A percentile compares a stretch with the other conserved stretches of the same genome.
phyloP scores from a whole-genome alignment of 2,329 filamentous ascomycete species.

The Colletotrichum chrysophilum region DNA sequence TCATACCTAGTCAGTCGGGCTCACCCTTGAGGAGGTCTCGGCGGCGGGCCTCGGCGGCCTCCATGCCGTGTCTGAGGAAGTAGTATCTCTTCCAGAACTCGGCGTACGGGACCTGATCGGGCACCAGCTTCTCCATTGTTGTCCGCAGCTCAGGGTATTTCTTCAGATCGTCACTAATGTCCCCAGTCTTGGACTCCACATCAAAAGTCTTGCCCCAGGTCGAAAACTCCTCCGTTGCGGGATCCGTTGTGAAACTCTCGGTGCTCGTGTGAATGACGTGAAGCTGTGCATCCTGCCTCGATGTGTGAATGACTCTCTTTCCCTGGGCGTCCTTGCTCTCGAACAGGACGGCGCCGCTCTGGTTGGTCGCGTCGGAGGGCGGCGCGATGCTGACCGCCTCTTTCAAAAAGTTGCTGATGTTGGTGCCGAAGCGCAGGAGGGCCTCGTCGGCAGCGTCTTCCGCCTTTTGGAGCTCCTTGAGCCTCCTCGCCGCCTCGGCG shows the following conservation, averaged over 20 bases:
- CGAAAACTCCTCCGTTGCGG: slow-evolving; percentile 75
- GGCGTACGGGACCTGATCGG: slow-evolving; percentile 85
- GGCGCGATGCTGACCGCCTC: slow-evolving; percentile 91
- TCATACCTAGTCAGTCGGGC: slow-evolving; percentile 26
- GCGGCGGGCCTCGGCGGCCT: slow-evolving; percentile 88
- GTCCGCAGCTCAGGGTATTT: slow-evolving; percentile 84
- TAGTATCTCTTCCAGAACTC: slow-evolving; percentile 97
- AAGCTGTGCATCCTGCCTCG: slow-evolving; percentile 91
- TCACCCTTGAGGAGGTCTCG: slow-evolving; percentile 90
- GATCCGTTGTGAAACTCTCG: slow-evolving; percentile 84
- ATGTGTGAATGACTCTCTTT: slow-evolving; percentile 93
- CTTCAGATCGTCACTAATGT: slow-evolving; percentile 81
- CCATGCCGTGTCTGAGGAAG: slow-evolving; percentile 89
- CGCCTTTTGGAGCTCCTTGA: slow-evolving; percentile 88
- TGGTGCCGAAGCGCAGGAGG: slow-evolving; percentile 87
- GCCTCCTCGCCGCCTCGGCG: slow-evolving; percentile 77
- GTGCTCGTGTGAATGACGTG: slow-evolving; percentile 90
- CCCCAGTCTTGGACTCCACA: slow-evolving; percentile 82
- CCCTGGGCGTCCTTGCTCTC: slow-evolving; percentile 91
- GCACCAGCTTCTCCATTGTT: slow-evolving; percentile 97
- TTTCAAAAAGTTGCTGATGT: slow-evolving; percentile 85
- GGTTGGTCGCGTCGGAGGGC: slow-evolving; percentile 57
- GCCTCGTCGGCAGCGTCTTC: slow-evolving; percentile 98
- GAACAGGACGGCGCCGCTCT: slow-evolving; percentile 76
- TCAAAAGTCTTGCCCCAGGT: slow-evolving; percentile 78